Evolutionary conservation across 805 yeast species (phyloP).

Genomic region (Maudiozyma barnettii): DNA sequence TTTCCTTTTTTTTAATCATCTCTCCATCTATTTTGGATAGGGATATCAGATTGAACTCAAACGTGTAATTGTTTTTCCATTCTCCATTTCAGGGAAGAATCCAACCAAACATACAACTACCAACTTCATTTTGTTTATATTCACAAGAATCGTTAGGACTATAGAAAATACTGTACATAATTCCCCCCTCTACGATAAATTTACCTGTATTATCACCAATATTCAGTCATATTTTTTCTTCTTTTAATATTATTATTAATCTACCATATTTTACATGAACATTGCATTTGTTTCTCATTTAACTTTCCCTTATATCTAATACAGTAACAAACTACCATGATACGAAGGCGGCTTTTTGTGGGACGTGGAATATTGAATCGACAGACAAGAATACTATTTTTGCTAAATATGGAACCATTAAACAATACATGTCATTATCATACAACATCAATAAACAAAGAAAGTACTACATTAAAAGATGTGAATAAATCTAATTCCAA

Average conservation of each 20-base stretch:
- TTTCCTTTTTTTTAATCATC: no score
- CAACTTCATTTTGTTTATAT: no score
- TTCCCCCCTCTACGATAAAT: no score
- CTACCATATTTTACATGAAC: background rate
- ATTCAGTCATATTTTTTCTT: no score
- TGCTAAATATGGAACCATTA: background rate
- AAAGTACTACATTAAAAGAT: background rate
- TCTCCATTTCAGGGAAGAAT: no score
- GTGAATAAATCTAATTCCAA: background rate
- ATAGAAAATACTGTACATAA: no score
- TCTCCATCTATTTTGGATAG: no score
- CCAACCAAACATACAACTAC: no score
- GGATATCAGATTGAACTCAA: no score
- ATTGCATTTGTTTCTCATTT: background rate
- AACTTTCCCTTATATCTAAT: background rate
- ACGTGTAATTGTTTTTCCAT: no score
- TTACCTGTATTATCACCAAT: no score
- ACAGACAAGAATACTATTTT: background rate
- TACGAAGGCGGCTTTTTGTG: slow-evolving; percentile 3
- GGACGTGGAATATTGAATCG: background rate
- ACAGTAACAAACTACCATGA: background rate
- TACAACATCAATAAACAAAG: background rate
- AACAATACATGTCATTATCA: background rate
- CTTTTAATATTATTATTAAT: background rate
- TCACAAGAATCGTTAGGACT: no score